These are phyloP conservation scores for Trichoderma asperellum DNA, from an alignment of 2,329 filamentous ascomycete genomes.

Conservation along the genomic window DNA sequence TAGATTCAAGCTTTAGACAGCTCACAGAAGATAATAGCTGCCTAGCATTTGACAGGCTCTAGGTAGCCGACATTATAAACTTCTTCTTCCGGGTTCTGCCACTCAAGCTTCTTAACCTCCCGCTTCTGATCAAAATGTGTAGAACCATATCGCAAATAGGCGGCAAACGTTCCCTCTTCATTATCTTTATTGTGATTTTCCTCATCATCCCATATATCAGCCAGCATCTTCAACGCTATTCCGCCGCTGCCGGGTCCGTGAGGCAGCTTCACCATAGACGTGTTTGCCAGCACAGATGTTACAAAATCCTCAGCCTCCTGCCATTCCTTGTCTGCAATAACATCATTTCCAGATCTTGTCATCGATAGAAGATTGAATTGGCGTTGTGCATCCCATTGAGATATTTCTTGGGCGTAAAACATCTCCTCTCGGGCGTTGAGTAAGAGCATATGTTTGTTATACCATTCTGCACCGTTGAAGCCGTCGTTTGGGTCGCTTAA, in stretches of 20 bases:
- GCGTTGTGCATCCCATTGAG: constrained; percentile 26
- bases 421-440: constrained; percentile 32
- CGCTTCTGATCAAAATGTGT: neutral
- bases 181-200: constrained; percentile 41
- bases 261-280: constrained; percentile 43
- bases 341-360: constrained; percentile 33
- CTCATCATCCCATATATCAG: constrained; percentile 38
- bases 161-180: constrained; percentile 42
- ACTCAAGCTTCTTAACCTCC: constrained; percentile 7
- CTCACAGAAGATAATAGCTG: neutral
- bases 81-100: constrained; percentile 13
- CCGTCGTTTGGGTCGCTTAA: constrained; percentile 42
- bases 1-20: neutral
- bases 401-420: constrained; percentile 19
- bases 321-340: constrained; percentile 29
- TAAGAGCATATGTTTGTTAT: constrained; percentile 39
- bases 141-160: constrained; percentile 30
- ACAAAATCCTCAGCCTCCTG: constrained; percentile 35
- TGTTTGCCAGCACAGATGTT: constrained; percentile 40
- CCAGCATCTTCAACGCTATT: constrained; percentile 34
- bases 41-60: neutral
- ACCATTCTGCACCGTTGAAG: constrained; percentile 43
- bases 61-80: neutral
- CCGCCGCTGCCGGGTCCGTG: constrained; percentile 37
- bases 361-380: constrained; percentile 34